Base-by-base conservation (phyloP, 1,139 yeast species). In the Diutina sp. region DNA sequence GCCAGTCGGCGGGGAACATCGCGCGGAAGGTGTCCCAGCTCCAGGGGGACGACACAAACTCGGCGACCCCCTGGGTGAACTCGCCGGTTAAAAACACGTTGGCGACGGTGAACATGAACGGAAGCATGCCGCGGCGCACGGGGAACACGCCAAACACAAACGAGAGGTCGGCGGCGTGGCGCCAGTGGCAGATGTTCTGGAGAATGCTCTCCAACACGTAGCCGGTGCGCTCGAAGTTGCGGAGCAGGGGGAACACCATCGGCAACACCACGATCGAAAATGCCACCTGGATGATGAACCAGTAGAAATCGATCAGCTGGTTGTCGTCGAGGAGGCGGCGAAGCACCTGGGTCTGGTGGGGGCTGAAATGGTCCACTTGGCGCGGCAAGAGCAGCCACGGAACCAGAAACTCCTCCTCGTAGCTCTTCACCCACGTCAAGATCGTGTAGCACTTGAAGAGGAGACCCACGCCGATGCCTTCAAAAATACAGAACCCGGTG, bases 1-100 rank as follows among this genome's bases (percentile, higher is more conserved):
- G 28, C 18, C 21, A 32, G 32, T 50, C 25, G 11, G 6, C 6
- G 6, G 44, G n/a, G 18, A 32, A 16, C 28, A 50, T 16, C 28
- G 12, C 12, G 14, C n/a, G 6, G 8, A 50, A 14, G 11, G 16
- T 8, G 8, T 12, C 8, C 44, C 44, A 61, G 6, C 59, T 68
- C 0, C 59, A 62, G 16, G 47, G 46, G 1, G 32, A 30, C 3
- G 53, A 52, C 3, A 55, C 12, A 7, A 25, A 54, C 25, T 52
- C 56, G 16, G 54, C 53, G 2, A 41, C 29, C 3, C 50, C 56
- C 14, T 11, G 56, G 12, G 54, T 50, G 4, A 21, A 48, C 1
- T 16, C 50, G 4, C 32, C 28, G 16, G n/a, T 32, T 1, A 16
- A 14, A 4, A 50, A 12, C 6, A 30, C 9, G n/a, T 16, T 11